Conservation (phyloP, 768 basidiomycete genomes). For the Tulasnella sp. region DNA sequence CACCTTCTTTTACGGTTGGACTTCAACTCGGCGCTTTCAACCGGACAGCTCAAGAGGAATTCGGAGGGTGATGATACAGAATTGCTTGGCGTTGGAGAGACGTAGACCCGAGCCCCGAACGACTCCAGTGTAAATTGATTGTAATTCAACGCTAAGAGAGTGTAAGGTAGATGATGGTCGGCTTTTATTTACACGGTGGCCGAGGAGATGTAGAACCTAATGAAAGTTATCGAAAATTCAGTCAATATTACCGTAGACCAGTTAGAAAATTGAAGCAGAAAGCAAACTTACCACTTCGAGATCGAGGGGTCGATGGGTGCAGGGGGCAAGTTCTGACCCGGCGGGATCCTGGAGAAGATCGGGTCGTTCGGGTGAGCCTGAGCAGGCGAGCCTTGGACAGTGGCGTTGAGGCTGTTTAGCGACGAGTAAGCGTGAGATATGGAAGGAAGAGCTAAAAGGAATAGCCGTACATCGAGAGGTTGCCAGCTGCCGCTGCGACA, state of each 20-base stretch:
- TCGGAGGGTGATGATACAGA: not conserved
- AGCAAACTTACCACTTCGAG: slow-evolving; percentile 69
- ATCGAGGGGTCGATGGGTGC: slow-evolving; percentile 87
- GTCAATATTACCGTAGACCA: not conserved
- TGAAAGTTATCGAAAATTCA: not conserved
- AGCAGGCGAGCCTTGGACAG: slow-evolving; percentile 65
- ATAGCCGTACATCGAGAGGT: slow-evolving; percentile 74
- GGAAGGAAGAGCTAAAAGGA: not conserved
- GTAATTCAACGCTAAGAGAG: not conserved
- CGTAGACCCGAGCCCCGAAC: not conserved
- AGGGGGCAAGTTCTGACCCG: slow-evolving; percentile 73
- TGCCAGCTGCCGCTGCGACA: slow-evolving; percentile 59
- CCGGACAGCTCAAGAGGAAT: not conserved
- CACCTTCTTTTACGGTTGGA: slow-evolving; percentile 73
- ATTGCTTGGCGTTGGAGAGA: not conserved
- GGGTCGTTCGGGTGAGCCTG: slow-evolving; percentile 55
- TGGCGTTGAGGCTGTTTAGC: slow-evolving; percentile 62
- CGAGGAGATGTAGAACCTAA: slow-evolving; percentile 80
- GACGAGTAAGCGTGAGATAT: slow-evolving; percentile 13
- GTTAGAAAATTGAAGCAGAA: no score
- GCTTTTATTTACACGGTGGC: slow-evolving; percentile 51
- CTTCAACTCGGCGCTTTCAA: slow-evolving; percentile 50
- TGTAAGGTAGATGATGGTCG: not conserved
- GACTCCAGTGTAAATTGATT: not conserved
- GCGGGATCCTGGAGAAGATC: slow-evolving; percentile 56